Percentiles rank a stretch among this genome's conserved stretches.
These are phyloP conservation scores for Cotoneaster glaucophyllus DNA, from an alignment of 306 rosid genomes.

Conservation along the genomic window DNA sequence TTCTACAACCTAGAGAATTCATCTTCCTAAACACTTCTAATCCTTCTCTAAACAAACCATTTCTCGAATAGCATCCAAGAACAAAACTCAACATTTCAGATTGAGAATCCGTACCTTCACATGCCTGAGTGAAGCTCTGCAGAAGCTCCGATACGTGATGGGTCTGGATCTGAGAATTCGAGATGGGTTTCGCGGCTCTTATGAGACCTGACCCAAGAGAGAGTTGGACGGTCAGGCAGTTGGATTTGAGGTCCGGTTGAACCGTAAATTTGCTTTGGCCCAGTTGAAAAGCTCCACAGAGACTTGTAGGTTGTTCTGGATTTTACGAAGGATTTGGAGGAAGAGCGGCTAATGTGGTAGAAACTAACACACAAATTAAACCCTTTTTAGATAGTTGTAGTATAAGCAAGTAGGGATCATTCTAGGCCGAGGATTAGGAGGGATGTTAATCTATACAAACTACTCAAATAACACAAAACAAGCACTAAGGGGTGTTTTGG, in stretches of 20 bases:
- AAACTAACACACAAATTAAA: no score
- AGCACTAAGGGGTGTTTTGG: no score
- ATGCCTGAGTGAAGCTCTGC: constrained; percentile 6
- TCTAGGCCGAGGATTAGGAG: no score
- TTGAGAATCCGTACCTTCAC: constrained; percentile 31
- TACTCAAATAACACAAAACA: no score
- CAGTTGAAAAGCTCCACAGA: constrained; percentile 32
- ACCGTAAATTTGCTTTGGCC: constrained; percentile 29
- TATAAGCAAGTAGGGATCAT: no score
- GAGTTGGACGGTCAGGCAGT: constrained; percentile 22
- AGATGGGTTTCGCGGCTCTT: constrained; percentile 22
- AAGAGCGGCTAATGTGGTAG: no score
- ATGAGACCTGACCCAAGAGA: constrained; percentile 23
- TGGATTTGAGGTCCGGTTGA: constrained; percentile 35
- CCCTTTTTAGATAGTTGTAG: no score
- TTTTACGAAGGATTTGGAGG: constrained; percentile 30
- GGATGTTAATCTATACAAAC: no score
- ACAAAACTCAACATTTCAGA: constrained; percentile 23
- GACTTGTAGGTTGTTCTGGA: constrained; percentile 21
- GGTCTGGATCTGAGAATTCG: constrained; percentile 24
- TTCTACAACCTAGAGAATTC: constrained; percentile 2
- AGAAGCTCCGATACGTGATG: constrained; percentile 16
- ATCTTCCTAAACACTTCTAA: constrained; percentile 26
- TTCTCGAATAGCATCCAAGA: constrained; percentile 27
- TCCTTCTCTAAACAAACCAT: constrained; percentile 29